Conservation (phyloP, 257 asterid species). For the Solanum clarkiae region DNA sequence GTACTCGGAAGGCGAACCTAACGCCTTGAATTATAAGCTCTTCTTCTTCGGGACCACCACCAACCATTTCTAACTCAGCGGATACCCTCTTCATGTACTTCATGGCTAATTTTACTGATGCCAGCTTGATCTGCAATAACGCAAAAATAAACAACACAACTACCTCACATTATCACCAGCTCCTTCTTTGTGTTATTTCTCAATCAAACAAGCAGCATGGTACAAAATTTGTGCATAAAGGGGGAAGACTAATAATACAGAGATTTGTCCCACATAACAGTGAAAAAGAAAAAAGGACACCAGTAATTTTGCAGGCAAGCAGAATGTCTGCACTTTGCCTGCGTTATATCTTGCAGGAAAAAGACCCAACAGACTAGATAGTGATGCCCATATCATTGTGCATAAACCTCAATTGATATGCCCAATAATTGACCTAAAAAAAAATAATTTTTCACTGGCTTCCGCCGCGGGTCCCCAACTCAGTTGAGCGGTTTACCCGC, state of each 20-base stretch:
- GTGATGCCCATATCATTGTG: background rate
- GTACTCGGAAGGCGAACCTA: conserved; percentile 89
- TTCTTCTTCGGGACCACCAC: conserved; percentile 86
- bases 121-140: conserved; percentile 77
- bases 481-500: background rate
- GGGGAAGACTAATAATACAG: background rate
- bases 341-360: background rate
- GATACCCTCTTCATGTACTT: conserved; percentile 93
- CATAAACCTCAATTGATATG: background rate
- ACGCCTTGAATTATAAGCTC: conserved; percentile 84
- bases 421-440: background rate
- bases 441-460: background rate
- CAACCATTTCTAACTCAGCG: conserved; percentile 68
- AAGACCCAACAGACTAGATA: background rate
- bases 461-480: background rate
- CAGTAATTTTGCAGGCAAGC: background rate
- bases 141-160: background rate
- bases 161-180: background rate
- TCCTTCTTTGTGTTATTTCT: conserved; percentile 4
- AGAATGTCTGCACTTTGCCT: background rate
- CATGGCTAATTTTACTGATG: conserved; percentile 92
- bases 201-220: background rate
- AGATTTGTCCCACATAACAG: background rate
- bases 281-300: background rate
- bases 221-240: background rate